Conservation (phyloP, 2,329 filamentous ascomycete species). For the Zymoseptoria tritici region DNA sequence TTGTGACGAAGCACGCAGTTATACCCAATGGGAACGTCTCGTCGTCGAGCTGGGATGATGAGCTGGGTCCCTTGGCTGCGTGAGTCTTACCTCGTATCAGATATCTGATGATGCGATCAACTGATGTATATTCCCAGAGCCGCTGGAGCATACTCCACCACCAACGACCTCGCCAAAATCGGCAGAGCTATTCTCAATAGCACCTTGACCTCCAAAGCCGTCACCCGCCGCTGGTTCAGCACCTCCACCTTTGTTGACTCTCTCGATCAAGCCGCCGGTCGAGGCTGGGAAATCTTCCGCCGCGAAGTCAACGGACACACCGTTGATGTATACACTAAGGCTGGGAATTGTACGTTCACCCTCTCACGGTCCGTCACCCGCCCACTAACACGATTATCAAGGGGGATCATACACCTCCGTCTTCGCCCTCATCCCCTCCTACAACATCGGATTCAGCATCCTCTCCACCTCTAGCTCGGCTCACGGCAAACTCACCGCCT, state of each 20-base stretch:
- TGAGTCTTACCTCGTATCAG: conserved; percentile 36
- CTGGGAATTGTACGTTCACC: conserved; percentile 26
- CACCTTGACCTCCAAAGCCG: conserved; percentile 33
- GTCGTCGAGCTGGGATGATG: conserved; percentile 12
- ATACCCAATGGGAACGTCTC: conserved; percentile 9
- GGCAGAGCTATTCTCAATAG: conserved; percentile 38
- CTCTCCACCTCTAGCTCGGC: conserved; percentile 27
- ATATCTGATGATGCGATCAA: conserved; percentile 26
- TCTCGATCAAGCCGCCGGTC: conserved; percentile 36
- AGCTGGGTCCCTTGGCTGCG: conserved; percentile 32
- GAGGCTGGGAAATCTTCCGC: conserved; percentile 44
- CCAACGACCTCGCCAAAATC: conserved; percentile 21
- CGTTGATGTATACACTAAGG: conserved; percentile 44
- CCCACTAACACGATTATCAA: background rate
- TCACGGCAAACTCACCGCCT: conserved; percentile 7
- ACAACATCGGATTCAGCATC: conserved; percentile 38
- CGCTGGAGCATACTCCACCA: conserved; percentile 13
- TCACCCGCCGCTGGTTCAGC: conserved; percentile 43
- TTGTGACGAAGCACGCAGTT: conserved; percentile 6
- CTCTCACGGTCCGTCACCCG: background rate
- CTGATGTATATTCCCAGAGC: conserved; percentile 1
- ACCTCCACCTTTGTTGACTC: conserved; percentile 31
- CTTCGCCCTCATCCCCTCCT: conserved; percentile 41
- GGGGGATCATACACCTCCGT: conserved; percentile 24
- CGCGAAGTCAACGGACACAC: conserved; percentile 34